Percentiles rank a stretch among this genome's conserved stretches.
Conservation (phyloP, 2,329 filamentous ascomycete genomes). For the Alternaria ethzedia region DNA sequence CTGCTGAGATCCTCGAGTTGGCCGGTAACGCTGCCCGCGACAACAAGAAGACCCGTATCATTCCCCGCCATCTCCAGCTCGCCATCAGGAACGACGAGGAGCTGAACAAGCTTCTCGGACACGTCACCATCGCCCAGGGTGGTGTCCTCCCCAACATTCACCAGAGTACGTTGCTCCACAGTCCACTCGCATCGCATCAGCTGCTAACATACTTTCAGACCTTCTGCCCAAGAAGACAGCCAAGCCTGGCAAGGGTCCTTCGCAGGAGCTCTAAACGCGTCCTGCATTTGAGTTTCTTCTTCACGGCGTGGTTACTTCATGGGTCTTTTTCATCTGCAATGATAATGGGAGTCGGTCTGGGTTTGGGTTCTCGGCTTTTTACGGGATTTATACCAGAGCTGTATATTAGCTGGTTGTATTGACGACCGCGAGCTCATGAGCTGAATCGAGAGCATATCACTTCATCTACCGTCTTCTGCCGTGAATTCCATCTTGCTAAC, state of each 20-base stretch:
- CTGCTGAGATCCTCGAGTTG: slow-evolving; percentile 97
- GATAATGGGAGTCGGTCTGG: slow-evolving; percentile 76
- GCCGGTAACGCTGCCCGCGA: slow-evolving; percentile 98
- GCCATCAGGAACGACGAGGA: slow-evolving; percentile 99
- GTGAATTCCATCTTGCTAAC: background rate
- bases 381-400: slow-evolving; percentile 60
- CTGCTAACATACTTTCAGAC: slow-evolving; percentile 67
- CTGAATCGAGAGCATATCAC: slow-evolving; percentile 49
- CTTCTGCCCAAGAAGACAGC: slow-evolving; percentile 98
- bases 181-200: background rate
- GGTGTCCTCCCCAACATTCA: slow-evolving; percentile 97
- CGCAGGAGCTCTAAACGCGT: slow-evolving; percentile 85
- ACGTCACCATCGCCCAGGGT: slow-evolving; percentile 96
- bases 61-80: slow-evolving; percentile 97
- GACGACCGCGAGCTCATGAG: slow-evolving; percentile 56
- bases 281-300: slow-evolving; percentile 44
- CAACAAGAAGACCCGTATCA: slow-evolving; percentile 99
- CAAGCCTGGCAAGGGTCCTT: slow-evolving; percentile 90
- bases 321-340: slow-evolving; percentile 69
- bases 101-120: slow-evolving; percentile 96
- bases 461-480: slow-evolving; percentile 16
- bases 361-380: slow-evolving; percentile 63
- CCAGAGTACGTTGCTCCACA: slow-evolving; percentile 74
- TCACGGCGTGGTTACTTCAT: slow-evolving; percentile 53
- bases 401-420: slow-evolving; percentile 65